Base-by-base conservation (phyloP, 1,139 yeast species). In the Yamadazyma mexicana region DNA sequence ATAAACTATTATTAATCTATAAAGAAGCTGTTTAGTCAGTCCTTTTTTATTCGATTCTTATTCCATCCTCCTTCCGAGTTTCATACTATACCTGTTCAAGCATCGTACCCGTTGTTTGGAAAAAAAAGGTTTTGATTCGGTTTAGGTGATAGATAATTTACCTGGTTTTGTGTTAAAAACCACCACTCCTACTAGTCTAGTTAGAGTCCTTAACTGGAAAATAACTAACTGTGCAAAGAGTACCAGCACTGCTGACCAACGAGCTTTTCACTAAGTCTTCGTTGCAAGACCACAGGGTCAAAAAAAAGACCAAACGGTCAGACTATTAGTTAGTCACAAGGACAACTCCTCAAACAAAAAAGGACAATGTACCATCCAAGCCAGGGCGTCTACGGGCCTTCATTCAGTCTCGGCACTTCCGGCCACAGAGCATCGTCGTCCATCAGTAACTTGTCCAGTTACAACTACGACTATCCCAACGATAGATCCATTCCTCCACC, bases 191-290 rank as follows among this genome's bases (percentile, higher is more conserved):
- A 20, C 20, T 28, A 16, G 20, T 11, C 5, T n/a, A 14, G 32
- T 34, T 34, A 28, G 37, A 34, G 37, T 34, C 37, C 37, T 34
- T 34, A 4, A 27, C 28, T 34, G 37, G 37, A 34, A 34, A 27
- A 26, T 34, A 34, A 34, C 32, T 26, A 14, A n/a, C 10, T 16
- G 7, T 6, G 7, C 12, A 8, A 20, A 20, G 22, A 20, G 22
- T 20, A 20, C 22, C 22, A 20, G 22, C 22, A 20, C n/a, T n/a
- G 30, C 17, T 12, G 12, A 20, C 23, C 6, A 6, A 39, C 45
- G 73, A 67, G 65, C 73, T 68, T 66, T 67, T 68, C 55, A 61
- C 54, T 68, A 67, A 68, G 73, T 62, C 48, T 43, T 66, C 71
- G 70, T 61, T 52, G 14, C n/a, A n/a, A n/a, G n/a, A n/a, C n/a